Percentiles rank a stretch among this genome's conserved stretches.
These are phyloP conservation scores for Gloeostereum incarnatum DNA, from an alignment of 768 basidiomycete genomes.

Conservation along the genomic window DNA sequence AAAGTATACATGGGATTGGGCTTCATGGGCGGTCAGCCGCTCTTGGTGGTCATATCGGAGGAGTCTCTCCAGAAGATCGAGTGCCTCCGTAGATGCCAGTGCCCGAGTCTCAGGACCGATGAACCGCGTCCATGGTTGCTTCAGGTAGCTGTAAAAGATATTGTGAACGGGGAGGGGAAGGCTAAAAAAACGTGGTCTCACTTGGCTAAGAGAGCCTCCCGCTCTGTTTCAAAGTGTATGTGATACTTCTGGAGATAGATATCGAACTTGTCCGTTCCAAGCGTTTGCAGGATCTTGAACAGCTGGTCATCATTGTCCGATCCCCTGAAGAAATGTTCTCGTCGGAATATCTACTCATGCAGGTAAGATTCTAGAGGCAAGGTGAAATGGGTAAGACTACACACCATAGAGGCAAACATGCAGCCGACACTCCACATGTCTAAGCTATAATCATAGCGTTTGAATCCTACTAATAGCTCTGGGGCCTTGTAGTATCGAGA, in stretches of 20 bases:
- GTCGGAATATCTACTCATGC: constrained; percentile 48
- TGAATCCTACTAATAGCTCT: constrained; percentile 63
- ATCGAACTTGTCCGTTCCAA: constrained; percentile 62
- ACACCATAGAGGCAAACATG: constrained; percentile 67
- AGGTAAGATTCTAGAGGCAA: constrained; percentile 1
- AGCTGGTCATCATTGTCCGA: constrained; percentile 69
- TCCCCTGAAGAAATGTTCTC: constrained; percentile 70
- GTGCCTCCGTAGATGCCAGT: constrained; percentile 49
- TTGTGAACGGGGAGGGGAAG: neutral
- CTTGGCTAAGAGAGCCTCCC: constrained; percentile 45
- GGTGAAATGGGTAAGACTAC: constrained; percentile 10
- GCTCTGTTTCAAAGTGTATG: constrained; percentile 57
- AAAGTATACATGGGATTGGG: constrained; percentile 60
- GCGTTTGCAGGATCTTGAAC: constrained; percentile 57
- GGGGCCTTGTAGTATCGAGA: constrained; percentile 70
- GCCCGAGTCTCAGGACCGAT: constrained; percentile 48
- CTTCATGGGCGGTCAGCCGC: constrained; percentile 57
- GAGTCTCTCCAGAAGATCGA: constrained; percentile 60
- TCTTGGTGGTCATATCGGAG: constrained; percentile 64
- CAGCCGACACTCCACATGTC: constrained; percentile 72
- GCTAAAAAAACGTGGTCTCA: constrained; percentile 14
- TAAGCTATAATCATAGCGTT: constrained; percentile 62
- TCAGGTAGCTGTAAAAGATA: constrained; percentile 34
- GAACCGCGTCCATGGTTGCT: constrained; percentile 59
- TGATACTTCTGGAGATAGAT: constrained; percentile 49